Evolutionary conservation across 2,329 filamentous ascomycete genomes (phyloP).

Genomic region (Elsinoe arachidis): DNA sequence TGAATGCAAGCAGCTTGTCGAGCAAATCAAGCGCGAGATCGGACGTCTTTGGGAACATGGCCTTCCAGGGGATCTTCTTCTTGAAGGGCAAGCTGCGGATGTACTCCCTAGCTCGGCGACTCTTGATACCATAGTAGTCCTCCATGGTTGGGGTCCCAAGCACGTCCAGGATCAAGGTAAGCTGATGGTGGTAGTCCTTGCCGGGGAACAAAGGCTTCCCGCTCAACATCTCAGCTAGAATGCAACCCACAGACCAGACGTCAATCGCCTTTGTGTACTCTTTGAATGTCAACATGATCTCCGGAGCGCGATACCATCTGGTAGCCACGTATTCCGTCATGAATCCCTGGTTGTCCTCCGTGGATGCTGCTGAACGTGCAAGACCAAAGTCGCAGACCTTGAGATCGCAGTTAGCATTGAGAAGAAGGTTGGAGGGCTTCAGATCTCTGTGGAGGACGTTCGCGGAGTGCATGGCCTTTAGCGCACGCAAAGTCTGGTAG

Average conservation of each 20-base stretch:
- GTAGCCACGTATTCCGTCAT: conserved; percentile 99
- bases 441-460: conserved; percentile 96
- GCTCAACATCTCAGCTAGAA: conserved; percentile 96
- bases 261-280: conserved; percentile 99
- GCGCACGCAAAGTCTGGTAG: conserved; percentile 92
- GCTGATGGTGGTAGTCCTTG: conserved; percentile 98
- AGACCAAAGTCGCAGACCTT: conserved; percentile 99
- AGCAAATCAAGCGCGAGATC: conserved; percentile 87
- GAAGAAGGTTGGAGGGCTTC: conserved; percentile 91
- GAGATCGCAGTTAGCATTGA: conserved; percentile 97
- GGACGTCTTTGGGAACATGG: conserved; percentile 98
- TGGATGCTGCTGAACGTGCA: conserved; percentile 83
- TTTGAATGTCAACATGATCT: conserved; percentile 99
- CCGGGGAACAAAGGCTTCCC: conserved; percentile 97
- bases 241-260: conserved; percentile 97
- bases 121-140: conserved; percentile 99
- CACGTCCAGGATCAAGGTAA: conserved; percentile 93
- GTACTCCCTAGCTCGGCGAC: conserved; percentile 90
- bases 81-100: conserved; percentile 64
- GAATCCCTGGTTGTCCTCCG: conserved; percentile 99
- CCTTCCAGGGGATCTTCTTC: conserved; percentile 86
- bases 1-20: conserved; percentile 94
- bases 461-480: conserved; percentile 99
- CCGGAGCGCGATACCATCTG: conserved; percentile 95
- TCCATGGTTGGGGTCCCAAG: conserved; percentile 98